phyloP scores from a whole-genome alignment of 1,284 basidiomycete genomes.

The Cutaneotrichosporon mucoides region DNA sequence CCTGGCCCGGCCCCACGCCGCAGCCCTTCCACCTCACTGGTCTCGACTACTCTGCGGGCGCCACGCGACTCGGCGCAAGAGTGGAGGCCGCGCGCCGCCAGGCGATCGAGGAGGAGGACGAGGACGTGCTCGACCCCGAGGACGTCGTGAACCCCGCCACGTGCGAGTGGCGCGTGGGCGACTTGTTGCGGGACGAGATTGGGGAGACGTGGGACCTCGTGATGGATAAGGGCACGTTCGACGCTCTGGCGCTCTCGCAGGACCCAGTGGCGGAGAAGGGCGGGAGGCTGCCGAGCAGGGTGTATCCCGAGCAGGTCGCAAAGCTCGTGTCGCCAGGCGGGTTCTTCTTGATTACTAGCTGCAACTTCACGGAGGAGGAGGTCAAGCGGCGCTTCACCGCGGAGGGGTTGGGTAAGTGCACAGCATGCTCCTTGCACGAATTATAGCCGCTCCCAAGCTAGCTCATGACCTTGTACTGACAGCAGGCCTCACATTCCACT shows the following conservation, averaged over 20 bases:
- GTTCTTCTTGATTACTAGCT: constrained; percentile 50
- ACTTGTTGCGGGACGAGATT: constrained; percentile 39
- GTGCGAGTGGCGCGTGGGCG: constrained; percentile 39
- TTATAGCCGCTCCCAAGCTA: no score
- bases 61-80: constrained; percentile 30
- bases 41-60: constrained; percentile 45
- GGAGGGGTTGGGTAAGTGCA: constrained; percentile 32
- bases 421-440: background rate
- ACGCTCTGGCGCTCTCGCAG: constrained; percentile 43
- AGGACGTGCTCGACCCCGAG: constrained; percentile 32
- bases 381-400: constrained; percentile 39
- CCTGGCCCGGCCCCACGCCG: constrained; percentile 26
- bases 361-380: constrained; percentile 50
- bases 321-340: constrained; percentile 41
- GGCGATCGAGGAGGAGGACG: constrained; percentile 16
- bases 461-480: background rate
- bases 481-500: constrained; percentile 18
- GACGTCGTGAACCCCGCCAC: constrained; percentile 35
- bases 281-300: constrained; percentile 35
- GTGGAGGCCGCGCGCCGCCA: constrained; percentile 32
- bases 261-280: constrained; percentile 33
- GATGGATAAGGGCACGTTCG: constrained; percentile 49
- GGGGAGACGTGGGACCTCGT: constrained; percentile 47
- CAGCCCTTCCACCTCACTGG: constrained; percentile 43
- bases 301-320: constrained; percentile 45